Evolutionary conservation across 73 alveolate genomes (phyloP).

Genomic region (Diophrys appendiculata): DNA sequence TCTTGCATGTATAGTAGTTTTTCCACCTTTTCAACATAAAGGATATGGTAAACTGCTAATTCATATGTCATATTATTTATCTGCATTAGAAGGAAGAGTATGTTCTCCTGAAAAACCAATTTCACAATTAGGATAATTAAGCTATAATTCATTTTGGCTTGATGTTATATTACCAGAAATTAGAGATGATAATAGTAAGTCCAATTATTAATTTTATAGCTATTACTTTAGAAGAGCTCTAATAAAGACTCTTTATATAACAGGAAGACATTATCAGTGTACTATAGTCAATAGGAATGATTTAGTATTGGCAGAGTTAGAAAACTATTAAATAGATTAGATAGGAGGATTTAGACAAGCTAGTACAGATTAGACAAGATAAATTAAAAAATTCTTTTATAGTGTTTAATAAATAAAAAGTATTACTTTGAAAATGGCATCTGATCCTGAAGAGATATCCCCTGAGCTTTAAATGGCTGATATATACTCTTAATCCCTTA

Average conservation of each 20-base stretch:
- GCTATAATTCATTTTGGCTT: slow-evolving; percentile 85
- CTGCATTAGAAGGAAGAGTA: slow-evolving; percentile 72
- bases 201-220: too few relatives aligned
- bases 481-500: too few relatives aligned
- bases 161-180: neutral
- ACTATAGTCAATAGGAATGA: neutral
- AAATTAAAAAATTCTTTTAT: neutral
- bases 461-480: too few relatives aligned
- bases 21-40: slow-evolving; percentile 89
- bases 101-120: slow-evolving; percentile 97
- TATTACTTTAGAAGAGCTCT: neutral
- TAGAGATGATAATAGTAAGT: neutral
- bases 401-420: neutral
- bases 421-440: too few relatives aligned
- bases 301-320: neutral
- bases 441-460: too few relatives aligned
- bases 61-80: slow-evolving; percentile 72
- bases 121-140: slow-evolving; percentile 84
- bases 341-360: neutral
- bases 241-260: neutral
- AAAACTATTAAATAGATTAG: neutral
- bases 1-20: slow-evolving; percentile 80
- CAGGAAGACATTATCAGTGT: neutral
- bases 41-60: slow-evolving; percentile 94
- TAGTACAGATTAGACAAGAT: neutral